Base-by-base conservation (phyloP, 2,329 filamentous ascomycete species). In the Sporothrix pseudoabietina region DNA sequence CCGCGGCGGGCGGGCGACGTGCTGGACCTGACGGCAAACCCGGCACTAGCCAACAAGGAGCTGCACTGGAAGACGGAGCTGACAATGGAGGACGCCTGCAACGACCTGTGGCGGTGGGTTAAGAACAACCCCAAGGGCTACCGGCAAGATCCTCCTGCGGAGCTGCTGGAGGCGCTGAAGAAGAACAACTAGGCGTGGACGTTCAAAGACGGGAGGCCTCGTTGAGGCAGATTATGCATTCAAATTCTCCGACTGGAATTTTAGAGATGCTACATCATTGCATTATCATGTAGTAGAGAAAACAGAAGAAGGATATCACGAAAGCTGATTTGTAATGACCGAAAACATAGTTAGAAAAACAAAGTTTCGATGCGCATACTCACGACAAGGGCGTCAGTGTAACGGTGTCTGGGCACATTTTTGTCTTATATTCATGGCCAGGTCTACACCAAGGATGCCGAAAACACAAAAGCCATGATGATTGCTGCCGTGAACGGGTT, bases 81-180 rank as follows among this genome's bases (percentile, higher is more conserved):
- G 74, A 94, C 92, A 26, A 89, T 99, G 81, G 95, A 98, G 84
- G 90, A 97, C 82, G 94, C 95, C 35, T 99, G 96, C 82, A 89
- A 91, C 78, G 94, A 99, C 82, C 87, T 99, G 77, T 99, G 96
- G 96, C 91, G 90, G 80, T 99, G 96, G 96, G 97, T 97, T 19
- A 87, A 92, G 84, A 98, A 98, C 84, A 98, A 98, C 85, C 96
- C 96, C 32, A 90, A 94, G 84, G 96, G 96, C 30, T 98, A 98
- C 85, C 88, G 92, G 77, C 94, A 98, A 84, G 87, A 94, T 77
- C 94, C 95, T n/a, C 95, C 96, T 0, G 87, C 92, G 77, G 90
- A 92, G 82, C 87, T 98, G 78, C 80, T 98, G 69, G 91, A 91
- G 75, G 85, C 84, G 66, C 77, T 90, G 76, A 81, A 81, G 63